Evolutionary conservation across 192 early-diverging fungal species (phyloP), one percentile per base, ranked within the genome.

Genomic region (Coemansia sp.): DNA sequence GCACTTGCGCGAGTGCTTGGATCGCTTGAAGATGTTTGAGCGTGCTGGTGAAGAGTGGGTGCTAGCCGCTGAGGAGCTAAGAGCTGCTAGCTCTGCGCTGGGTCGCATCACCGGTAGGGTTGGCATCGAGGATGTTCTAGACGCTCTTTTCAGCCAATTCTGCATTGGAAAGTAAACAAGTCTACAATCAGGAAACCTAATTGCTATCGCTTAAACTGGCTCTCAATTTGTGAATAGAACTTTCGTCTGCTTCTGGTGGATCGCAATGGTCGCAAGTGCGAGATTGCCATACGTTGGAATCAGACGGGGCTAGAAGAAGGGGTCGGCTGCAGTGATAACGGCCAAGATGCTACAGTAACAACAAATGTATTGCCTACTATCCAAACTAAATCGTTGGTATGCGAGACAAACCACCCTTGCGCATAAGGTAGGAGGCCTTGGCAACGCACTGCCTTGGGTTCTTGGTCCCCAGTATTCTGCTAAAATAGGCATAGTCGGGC

Each of bases 51-150:
- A 85, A 14, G 17, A 36, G 34, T 61, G 36, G n/a, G 91, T 94
- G 19, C 73, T 94, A 46, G 87, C 84, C 1, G 92, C 92, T 21
- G 92, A 91, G 72, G 92, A 93, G 68, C 80, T 91, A 60, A 81
- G 90, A 7, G 74, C 81, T 34, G 90, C 89, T 5, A 36, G 85
- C 5, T 77, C 86, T 21, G 83, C 87, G 4, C 39, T 92, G 38
- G 90, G 91, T 5, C 77, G 84, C 67, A 92, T 94, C 70, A 94
- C 92, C 5, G 90, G 92, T 27, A 69, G 80, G 19, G 84, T 90
- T 4, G 89, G 89, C 65, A 89, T 91, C 14, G 92, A 94, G 64
- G 87, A 91, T 63, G 82, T 94, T 6, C 76, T 94, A 5, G 91
- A 90, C 69, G 85, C 88, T 7, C 72, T 94, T 27, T 94, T 94